Evolutionary conservation across 805 yeast genomes (phyloP).

Genomic region (Metschnikowia proteae): DNA sequence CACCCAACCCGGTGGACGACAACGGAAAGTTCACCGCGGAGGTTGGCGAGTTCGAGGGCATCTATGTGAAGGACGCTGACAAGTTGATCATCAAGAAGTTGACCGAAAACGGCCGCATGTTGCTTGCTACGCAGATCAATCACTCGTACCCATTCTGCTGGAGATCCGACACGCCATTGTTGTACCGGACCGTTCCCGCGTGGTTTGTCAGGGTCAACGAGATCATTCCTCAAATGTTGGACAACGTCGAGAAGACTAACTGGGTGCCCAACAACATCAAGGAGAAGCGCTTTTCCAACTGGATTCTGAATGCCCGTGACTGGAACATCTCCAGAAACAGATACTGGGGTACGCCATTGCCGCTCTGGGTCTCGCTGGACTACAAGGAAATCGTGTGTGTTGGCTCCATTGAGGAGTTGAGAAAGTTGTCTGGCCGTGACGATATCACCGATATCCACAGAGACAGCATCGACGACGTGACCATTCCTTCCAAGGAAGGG

Average conservation of each 20-base stretch:
- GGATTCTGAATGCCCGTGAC: constrained; percentile 99
- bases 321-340: constrained; percentile 98
- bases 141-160: constrained; percentile 99
- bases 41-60: constrained; percentile 72
- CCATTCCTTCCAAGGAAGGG: constrained; percentile 89
- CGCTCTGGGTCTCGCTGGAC: constrained; percentile 96
- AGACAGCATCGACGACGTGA: constrained; percentile 83
- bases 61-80: constrained; percentile 95
- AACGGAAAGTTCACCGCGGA: constrained; percentile 76
- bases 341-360: constrained; percentile 99
- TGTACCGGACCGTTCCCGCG: constrained; percentile 95
- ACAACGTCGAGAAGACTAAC: constrained; percentile 76
- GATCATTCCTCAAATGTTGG: constrained; percentile 83
- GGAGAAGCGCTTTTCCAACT: constrained; percentile 93
- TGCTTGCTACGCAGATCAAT: constrained; percentile 76
- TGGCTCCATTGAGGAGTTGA: constrained; percentile 86
- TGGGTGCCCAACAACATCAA: constrained; percentile 94
- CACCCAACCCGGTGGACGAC: constrained; percentile 96
- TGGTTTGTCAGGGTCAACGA: constrained; percentile 95
- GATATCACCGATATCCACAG: constrained; percentile 91
- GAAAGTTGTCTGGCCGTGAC: constrained; percentile 73
- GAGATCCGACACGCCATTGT: constrained; percentile 98
- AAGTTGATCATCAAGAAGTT: constrained; percentile 80
- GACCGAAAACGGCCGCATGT: constrained; percentile 70
- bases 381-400: constrained; percentile 88